These are phyloP conservation scores for Avena atlantica DNA, from an alignment of 176 grass and related monocot species.

Conservation along the genomic window DNA sequence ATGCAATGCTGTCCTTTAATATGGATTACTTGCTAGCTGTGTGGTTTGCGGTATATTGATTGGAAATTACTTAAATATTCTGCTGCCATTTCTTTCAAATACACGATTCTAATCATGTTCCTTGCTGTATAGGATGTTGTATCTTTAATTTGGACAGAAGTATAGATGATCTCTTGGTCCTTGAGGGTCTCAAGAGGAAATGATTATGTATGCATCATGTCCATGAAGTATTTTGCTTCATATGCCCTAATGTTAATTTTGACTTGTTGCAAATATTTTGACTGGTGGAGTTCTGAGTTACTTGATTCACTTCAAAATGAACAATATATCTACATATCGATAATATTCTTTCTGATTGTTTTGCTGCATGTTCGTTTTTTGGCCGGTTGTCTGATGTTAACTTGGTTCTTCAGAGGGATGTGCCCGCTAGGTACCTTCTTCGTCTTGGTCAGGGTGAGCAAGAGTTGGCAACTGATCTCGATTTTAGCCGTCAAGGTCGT, in stretches of 20 bases:
- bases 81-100: not conserved
- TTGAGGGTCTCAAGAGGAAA: constrained; percentile 18
- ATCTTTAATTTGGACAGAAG: constrained; percentile 6
- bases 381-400: constrained; percentile 20
- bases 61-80: constrained; percentile 16
- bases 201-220: constrained; percentile 28
- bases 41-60: constrained; percentile 11
- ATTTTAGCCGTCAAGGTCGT: constrained; percentile 98
- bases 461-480: constrained; percentile 99
- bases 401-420: constrained; percentile 79
- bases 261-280: constrained; percentile 24
- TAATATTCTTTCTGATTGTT: not conserved
- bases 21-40: not conserved
- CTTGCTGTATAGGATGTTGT: constrained; percentile 10
- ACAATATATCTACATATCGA: not conserved
- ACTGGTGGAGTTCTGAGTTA: constrained; percentile 19
- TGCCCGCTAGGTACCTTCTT: constrained; percentile 97
- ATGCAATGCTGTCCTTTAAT: not conserved
- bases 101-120: constrained; percentile 11
- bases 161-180: not conserved
- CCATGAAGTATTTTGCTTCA: constrained; percentile 27
- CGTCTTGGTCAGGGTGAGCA: constrained; percentile 97
- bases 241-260: constrained; percentile 18
- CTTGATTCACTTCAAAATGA: constrained; percentile 27
- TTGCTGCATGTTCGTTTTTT: constrained; percentile 36